A percentile compares a stretch with the other conserved stretches of the same genome.
Conservation (phyloP, 2,329 filamentous ascomycete genomes). For the Neurospora sp. region DNA sequence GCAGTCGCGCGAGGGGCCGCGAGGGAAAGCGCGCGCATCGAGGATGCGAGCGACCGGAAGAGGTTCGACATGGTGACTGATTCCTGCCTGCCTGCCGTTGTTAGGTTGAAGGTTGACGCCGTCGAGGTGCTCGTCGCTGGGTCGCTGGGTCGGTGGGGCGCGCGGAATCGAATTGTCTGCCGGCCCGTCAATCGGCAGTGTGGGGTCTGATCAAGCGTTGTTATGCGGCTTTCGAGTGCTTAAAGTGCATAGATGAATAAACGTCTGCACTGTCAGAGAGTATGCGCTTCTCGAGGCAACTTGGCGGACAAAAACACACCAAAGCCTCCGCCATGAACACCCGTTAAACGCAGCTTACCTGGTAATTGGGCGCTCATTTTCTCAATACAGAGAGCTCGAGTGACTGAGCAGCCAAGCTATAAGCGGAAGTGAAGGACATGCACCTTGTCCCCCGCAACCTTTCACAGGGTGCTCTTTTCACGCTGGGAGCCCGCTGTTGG, state of each 20-base stretch:
- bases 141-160: neutral
- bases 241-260: neutral
- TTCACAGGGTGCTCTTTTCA: neutral
- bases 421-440: neutral
- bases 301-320: neutral
- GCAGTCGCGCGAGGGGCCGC: constrained; percentile 4
- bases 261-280: neutral
- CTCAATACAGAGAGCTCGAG: neutral
- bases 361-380: neutral
- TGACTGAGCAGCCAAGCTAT: neutral
- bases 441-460: neutral
- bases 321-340: no score
- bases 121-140: neutral
- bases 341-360: neutral
- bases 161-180: neutral
- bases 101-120: neutral
- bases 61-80: neutral
- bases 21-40: constrained; percentile 17
- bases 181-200: neutral
- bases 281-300: neutral
- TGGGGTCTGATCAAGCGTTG: neutral
- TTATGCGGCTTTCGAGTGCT: neutral
- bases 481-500: neutral
- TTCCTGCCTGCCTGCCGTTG: neutral
- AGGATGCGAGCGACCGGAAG: constrained; percentile 12